These are phyloP conservation scores for Hamamelis virginiana DNA, from an alignment of 164 flowering plant species.

Conservation along the genomic window DNA sequence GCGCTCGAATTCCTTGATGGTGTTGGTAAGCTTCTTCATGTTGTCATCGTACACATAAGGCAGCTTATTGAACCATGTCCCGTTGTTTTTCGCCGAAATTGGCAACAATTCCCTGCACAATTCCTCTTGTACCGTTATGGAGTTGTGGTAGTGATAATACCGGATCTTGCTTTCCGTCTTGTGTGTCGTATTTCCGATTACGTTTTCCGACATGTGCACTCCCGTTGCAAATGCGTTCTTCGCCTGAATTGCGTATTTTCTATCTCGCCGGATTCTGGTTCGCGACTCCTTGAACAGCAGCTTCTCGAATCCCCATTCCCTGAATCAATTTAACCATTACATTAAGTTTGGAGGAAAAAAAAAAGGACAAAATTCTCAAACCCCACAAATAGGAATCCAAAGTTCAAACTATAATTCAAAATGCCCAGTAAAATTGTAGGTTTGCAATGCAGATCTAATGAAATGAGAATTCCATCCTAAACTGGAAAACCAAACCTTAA, in stretches of 20 bases:
- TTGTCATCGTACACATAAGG: conserved; percentile 61
- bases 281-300: conserved; percentile 46
- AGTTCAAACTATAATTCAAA: no score
- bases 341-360: no score
- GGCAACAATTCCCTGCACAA: conserved; percentile 55
- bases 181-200: conserved; percentile 44
- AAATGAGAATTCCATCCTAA: no score
- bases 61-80: conserved; percentile 44
- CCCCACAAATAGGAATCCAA: no score
- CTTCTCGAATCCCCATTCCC: conserved; percentile 67
- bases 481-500: no score
- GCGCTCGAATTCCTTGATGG: conserved; percentile 53
- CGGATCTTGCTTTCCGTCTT: conserved; percentile 49
- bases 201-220: conserved; percentile 56
- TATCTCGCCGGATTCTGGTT: conserved; percentile 38
- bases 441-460: no score
- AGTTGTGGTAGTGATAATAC: conserved; percentile 65
- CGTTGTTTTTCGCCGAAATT: conserved; percentile 29
- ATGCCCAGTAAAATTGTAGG: no score
- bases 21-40: conserved; percentile 49
- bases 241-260: conserved; percentile 54
- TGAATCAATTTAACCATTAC: conserved; percentile 8
- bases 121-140: conserved; percentile 55
- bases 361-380: no score
- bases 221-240: conserved; percentile 48